phyloP scores from a whole-genome alignment of 208 protist species.

The Tritrichomonas musculus region DNA sequence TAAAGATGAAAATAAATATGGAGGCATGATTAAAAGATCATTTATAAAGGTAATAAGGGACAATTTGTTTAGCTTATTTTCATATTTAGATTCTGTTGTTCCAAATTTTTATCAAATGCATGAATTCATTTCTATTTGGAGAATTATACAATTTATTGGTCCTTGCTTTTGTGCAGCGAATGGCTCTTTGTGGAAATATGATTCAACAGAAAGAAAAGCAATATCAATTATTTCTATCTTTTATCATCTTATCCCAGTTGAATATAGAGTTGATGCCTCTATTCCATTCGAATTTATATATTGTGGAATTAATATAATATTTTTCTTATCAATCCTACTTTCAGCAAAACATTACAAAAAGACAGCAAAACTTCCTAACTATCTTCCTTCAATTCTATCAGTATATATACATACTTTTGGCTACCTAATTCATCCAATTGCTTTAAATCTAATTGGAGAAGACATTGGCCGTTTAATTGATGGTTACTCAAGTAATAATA shows the following conservation, averaged over 20 bases:
- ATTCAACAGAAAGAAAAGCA: no score
- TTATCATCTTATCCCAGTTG: background rate
- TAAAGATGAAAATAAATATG: no score
- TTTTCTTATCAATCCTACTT: background rate
- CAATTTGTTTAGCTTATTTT: no score
- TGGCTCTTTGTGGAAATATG: background rate
- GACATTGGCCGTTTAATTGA: background rate
- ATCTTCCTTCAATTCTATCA: background rate
- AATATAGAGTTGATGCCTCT: background rate
- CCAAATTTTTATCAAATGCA: background rate
- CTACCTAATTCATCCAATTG: conserved; percentile 20
- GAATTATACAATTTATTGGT: background rate
- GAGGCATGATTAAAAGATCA: no score
- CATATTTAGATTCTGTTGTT: no score
- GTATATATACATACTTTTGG: background rate
- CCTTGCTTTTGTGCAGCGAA: background rate
- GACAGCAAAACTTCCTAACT: background rate
- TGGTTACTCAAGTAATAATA: background rate
- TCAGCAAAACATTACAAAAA: background rate
- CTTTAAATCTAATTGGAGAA: background rate
- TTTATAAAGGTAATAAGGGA: no score
- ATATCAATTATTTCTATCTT: background rate
- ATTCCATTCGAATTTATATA: background rate
- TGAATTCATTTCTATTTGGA: background rate
- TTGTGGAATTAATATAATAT: background rate